These are phyloP conservation scores for Xylaria palmicola DNA, from an alignment of 495 filamentous ascomycete genomes.

Conservation along the genomic window DNA sequence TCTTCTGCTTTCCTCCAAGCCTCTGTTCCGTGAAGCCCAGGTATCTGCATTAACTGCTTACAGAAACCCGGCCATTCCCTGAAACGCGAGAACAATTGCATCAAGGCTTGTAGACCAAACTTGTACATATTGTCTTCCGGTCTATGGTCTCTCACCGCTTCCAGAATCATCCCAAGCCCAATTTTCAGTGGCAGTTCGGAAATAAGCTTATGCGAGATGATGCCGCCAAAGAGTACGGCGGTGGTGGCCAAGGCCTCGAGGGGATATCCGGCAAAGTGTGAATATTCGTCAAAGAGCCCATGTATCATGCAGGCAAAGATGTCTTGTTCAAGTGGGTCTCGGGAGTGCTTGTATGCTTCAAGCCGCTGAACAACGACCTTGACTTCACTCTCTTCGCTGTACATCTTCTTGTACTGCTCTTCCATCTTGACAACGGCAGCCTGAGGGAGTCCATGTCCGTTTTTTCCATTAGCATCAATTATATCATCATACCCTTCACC, in stretches of 20 bases:
- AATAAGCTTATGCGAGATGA: constrained; percentile 89
- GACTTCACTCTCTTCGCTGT: constrained; percentile 79
- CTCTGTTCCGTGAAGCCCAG: constrained; percentile 77
- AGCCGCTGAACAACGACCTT: constrained; percentile 78
- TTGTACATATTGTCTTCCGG: constrained; percentile 92
- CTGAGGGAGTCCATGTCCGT: constrained; percentile 74
- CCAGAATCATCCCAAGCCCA: constrained; percentile 90
- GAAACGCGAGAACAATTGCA: constrained; percentile 80
- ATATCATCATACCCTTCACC: constrained; percentile 88
- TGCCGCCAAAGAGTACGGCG: constrained; percentile 93
- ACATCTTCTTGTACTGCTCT: constrained; percentile 95
- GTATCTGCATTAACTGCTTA: constrained; percentile 73
- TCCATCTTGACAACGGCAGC: constrained; percentile 88
- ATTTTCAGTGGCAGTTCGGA: constrained; percentile 87
- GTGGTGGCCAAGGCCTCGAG: constrained; percentile 91
- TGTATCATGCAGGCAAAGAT: constrained; percentile 98
- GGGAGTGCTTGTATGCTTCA: constrained; percentile 79
- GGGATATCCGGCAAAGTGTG: constrained; percentile 91
- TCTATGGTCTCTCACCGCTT: constrained; percentile 81
- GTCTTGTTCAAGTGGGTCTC: constrained; percentile 81
- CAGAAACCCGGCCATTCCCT: constrained; percentile 91
- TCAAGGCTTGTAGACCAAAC: constrained; percentile 94
- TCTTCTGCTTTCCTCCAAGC: constrained; percentile 80
- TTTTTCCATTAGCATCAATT: constrained; percentile 78
- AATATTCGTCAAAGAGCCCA: constrained; percentile 95